Evolutionary conservation across 1,284 basidiomycete species (phyloP).

Genomic region (Cryptococcus amylolentus): DNA sequence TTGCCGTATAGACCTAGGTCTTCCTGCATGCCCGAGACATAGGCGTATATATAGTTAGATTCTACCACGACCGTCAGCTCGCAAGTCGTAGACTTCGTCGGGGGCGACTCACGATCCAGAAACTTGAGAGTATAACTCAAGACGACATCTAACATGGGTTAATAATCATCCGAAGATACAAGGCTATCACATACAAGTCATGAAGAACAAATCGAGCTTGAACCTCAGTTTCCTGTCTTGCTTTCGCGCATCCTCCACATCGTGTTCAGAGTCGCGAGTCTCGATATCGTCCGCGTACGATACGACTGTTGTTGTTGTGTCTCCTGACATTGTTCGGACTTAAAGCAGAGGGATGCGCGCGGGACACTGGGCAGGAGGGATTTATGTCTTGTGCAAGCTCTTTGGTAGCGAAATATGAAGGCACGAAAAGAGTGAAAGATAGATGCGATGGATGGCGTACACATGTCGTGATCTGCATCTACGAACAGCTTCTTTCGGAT

Average conservation of each 20-base stretch:
- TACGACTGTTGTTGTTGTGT: no score
- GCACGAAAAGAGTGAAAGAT: not conserved
- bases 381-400: not conserved
- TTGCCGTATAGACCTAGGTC: constrained; percentile 14
- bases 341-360: no score
- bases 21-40: constrained; percentile 20
- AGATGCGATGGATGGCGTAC: not conserved
- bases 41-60: constrained; percentile 13
- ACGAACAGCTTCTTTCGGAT: no score
- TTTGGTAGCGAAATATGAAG: not conserved
- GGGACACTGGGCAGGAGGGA: no score
- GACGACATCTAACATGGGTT: not conserved
- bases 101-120: not conserved
- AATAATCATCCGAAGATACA: not conserved
- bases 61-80: no score
- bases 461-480: no score
- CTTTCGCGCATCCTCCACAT: not conserved
- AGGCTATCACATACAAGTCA: not conserved
- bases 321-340: not conserved
- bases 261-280: not conserved
- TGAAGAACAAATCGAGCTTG: not conserved
- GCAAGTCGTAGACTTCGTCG: no score
- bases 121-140: not conserved
- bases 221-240: not conserved
- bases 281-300: not conserved